Percentiles rank a stretch among this genome's conserved stretches.
Conservation (phyloP, 192 early-diverging fungal genomes). For the Ramicandelaber brevisporus region DNA sequence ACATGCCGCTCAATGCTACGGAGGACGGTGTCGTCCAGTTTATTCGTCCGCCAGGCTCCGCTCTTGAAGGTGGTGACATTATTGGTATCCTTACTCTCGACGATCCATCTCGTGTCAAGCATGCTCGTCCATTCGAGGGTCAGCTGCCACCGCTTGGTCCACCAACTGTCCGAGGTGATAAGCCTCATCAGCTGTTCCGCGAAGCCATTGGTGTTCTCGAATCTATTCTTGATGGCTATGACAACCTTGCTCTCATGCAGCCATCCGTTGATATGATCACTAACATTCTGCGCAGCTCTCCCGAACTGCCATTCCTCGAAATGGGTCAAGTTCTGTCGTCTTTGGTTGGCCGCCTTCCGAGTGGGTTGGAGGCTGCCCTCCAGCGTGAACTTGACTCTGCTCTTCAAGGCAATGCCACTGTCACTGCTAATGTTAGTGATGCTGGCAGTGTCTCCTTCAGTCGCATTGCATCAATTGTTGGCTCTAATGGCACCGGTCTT, state of each 20-base stretch:
- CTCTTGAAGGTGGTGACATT: conserved; percentile 73
- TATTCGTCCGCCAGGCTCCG: conserved; percentile 62
- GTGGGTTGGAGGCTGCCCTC: conserved; percentile 26
- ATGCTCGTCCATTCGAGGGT: conserved; percentile 61
- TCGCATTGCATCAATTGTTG: no score
- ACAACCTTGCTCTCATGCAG: conserved; percentile 42
- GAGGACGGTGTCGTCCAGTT: conserved; percentile 80
- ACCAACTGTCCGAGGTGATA: conserved; percentile 63
- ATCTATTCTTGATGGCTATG: conserved; percentile 68
- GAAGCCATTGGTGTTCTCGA: conserved; percentile 33
- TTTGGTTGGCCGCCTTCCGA: conserved; percentile 65
- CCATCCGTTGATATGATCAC: conserved; percentile 42
- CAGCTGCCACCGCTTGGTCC: conserved; percentile 41
- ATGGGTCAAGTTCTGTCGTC: conserved; percentile 51
- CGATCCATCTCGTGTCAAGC: conserved; percentile 75
- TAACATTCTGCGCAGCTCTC: conserved; percentile 41
- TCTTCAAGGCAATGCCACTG: no score
- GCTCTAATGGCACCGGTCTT: no score
- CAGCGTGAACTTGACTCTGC: no score
- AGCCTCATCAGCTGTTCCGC: conserved; percentile 63
- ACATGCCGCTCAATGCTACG: conserved; percentile 84
- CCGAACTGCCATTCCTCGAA: conserved; percentile 70
- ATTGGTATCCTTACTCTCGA: conserved; percentile 83
- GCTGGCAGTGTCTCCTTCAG: no score
- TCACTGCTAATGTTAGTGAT: no score